Percentiles rank a stretch among this genome's conserved stretches.
Conservation (phyloP, 2,329 filamentous ascomycete species). For the Venturiaceae sp. region DNA sequence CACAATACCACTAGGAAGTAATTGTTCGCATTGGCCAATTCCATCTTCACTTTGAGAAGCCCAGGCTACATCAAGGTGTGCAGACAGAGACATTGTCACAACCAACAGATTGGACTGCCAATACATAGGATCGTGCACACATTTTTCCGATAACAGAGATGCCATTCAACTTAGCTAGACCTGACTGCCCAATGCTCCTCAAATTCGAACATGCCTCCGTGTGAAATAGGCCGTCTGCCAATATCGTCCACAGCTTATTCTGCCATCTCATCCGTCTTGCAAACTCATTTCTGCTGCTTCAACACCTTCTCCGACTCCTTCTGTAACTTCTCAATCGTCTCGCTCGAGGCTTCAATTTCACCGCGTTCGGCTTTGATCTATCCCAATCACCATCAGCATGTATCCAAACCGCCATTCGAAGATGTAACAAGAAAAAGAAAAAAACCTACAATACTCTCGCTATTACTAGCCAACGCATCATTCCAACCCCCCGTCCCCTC, state of each 20-base stretch:
- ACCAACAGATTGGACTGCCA: too few relatives aligned
- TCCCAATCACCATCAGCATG: background rate
- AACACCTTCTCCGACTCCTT: conserved; percentile 48
- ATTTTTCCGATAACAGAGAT: background rate
- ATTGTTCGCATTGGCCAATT: too few relatives aligned
- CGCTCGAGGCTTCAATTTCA: conserved; percentile 27
- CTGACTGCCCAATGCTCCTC: background rate
- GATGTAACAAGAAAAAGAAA: conserved; percentile 8
- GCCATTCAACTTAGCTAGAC: background rate
- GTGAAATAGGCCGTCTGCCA: background rate
- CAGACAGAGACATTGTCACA: too few relatives aligned
- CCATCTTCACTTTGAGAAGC: too few relatives aligned
- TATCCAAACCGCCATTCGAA: background rate
- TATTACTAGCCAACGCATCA: conserved; percentile 65
- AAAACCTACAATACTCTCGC: conserved; percentile 61
- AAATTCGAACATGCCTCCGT: background rate
- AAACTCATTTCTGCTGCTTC: conserved; percentile 25
- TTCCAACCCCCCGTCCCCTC: conserved; percentile 66
- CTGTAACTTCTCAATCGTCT: conserved; percentile 42
- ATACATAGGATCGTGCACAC: too few relatives aligned
- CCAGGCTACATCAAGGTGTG: too few relatives aligned
- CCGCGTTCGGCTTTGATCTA: conserved; percentile 52
- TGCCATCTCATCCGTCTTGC: background rate
- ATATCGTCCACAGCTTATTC: background rate
- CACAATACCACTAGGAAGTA: too few relatives aligned